Evolutionary conservation across 345 rosid genomes (phyloP).

Genomic region (Murraya koenigii): DNA sequence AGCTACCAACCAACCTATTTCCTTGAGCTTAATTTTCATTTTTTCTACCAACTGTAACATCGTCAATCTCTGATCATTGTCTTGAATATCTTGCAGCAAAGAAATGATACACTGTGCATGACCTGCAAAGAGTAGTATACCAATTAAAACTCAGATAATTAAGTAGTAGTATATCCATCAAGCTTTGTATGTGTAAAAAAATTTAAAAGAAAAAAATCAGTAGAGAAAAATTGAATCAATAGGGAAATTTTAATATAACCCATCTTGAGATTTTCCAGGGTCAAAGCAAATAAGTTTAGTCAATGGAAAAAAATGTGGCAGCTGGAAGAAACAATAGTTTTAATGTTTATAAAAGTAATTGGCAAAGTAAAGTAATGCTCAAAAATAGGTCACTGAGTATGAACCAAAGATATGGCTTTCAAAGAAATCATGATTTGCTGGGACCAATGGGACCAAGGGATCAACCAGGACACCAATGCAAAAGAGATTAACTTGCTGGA

Average conservation of each 20-base stretch:
- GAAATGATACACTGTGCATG: constrained; percentile 64
- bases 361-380: not conserved
- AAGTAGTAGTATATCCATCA: not conserved
- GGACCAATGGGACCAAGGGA: not conserved
- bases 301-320: not conserved
- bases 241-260: not conserved
- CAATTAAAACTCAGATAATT: not conserved
- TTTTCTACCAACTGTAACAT: constrained; percentile 89
- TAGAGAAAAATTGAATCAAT: not conserved
- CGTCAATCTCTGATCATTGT: constrained; percentile 75
- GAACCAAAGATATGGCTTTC: not conserved
- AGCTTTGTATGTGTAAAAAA: not conserved
- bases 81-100: constrained; percentile 64
- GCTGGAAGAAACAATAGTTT: not conserved
- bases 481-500: not conserved
- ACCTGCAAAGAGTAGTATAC: constrained; percentile 39
- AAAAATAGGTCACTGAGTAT: not conserved
- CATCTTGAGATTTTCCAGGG: not conserved
- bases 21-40: constrained; percentile 69
- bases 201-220: not conserved
- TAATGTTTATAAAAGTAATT: not conserved
- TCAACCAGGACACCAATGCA: not conserved
- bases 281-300: not conserved
- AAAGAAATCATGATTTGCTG: not conserved
- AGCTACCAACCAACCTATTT: constrained; percentile 52